These are phyloP conservation scores for Podospora pseudocomata DNA, from an alignment of 495 filamentous ascomycete genomes.

Conservation along the genomic window DNA sequence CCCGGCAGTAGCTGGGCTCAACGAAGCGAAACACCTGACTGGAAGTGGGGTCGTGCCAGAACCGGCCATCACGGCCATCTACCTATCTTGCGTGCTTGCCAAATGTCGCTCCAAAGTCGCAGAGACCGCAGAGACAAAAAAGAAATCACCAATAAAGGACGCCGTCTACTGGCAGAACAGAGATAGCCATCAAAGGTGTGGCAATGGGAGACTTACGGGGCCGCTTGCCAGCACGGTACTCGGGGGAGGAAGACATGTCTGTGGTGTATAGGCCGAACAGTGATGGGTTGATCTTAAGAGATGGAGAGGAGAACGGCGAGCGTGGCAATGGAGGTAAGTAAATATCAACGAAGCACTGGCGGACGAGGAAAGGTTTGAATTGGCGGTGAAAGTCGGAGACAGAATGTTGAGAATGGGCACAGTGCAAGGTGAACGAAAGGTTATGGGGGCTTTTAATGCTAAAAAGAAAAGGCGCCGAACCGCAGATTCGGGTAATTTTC, in stretches of 20 bases:
- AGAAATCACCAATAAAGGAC: not conserved
- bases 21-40: constrained; percentile 1
- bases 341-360: not conserved
- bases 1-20: not conserved
- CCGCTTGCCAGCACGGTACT: constrained; percentile 33
- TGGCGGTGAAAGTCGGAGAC: not conserved
- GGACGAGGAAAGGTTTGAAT: not conserved
- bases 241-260: constrained; percentile 27
- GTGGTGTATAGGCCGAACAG: not conserved
- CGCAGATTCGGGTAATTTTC: not conserved
- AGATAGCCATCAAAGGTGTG: not conserved
- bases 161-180: not conserved
- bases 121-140: not conserved
- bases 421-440: too few species aligned
- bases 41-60: constrained; percentile 11
- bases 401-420: not conserved
- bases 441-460: constrained; percentile 1
- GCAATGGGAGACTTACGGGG: constrained; percentile 28
- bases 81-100: not conserved
- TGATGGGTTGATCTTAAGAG: not conserved
- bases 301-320: not conserved
- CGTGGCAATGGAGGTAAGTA: not conserved
- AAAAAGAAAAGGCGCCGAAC: constrained; percentile 9
- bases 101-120: not conserved
- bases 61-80: not conserved